A percentile compares a stretch with the other conserved stretches of the same genome.
phyloP scores from a whole-genome alignment of 2,329 filamentous ascomycete genomes.

The Fusarium albidum region DNA sequence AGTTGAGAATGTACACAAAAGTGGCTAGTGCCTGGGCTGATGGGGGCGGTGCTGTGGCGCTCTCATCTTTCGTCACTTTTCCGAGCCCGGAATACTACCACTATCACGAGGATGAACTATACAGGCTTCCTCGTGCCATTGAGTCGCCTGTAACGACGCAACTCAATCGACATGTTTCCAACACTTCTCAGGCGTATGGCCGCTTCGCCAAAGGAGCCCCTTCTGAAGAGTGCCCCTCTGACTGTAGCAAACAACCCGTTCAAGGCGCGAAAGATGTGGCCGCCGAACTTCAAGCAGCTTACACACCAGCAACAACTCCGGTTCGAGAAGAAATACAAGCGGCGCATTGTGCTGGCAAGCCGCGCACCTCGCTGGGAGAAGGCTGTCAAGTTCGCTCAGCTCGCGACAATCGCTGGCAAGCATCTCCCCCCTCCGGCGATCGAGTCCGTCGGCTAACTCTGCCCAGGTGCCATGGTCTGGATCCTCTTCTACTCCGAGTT shows the following conservation, averaged over 20 bases:
- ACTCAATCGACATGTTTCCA: conserved; percentile 44
- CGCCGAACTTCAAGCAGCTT: conserved; percentile 77
- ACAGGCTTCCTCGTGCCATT: conserved; percentile 22
- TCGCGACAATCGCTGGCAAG: conserved; percentile 63
- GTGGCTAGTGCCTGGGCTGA: conserved; percentile 26
- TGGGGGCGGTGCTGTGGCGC: conserved; percentile 41
- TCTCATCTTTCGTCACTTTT: conserved; percentile 15
- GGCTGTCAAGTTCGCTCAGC: conserved; percentile 70
- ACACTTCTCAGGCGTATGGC: conserved; percentile 46
- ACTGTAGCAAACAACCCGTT: conserved; percentile 63
- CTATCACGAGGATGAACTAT: conserved; percentile 9
- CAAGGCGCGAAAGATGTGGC: conserved; percentile 77
- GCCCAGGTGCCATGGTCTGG: conserved; percentile 48
- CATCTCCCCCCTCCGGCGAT: neutral
- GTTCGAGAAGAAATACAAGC: conserved; percentile 81
- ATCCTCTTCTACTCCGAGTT: conserved; percentile 54
- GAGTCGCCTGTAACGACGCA: conserved; percentile 5
- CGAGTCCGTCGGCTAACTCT: conserved; percentile 14
- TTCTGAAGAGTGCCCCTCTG: conserved; percentile 40
- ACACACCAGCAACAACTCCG: conserved; percentile 77
- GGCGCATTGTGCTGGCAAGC: conserved; percentile 69
- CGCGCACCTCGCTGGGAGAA: conserved; percentile 72
- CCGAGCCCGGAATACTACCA: conserved; percentile 15
- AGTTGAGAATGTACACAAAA: conserved; percentile 14
- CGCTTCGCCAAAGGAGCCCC: conserved; percentile 40